Conservation (phyloP, 163 green algal genomes). For the Chlorella variabilis region DNA sequence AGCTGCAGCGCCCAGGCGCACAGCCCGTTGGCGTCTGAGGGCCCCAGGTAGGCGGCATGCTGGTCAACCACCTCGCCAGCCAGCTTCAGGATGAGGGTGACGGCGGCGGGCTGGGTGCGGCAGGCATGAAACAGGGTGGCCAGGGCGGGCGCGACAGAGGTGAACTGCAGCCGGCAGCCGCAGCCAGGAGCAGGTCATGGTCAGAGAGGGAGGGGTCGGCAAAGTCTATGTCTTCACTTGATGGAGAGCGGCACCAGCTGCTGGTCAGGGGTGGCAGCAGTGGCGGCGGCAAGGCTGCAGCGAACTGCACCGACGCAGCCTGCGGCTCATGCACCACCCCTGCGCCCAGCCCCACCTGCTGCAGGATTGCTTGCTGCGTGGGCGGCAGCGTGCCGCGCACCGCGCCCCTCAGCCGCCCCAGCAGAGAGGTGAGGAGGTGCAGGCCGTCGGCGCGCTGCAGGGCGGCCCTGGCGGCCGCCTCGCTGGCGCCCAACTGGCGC, state of each 20-base stretch:
- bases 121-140: conserved; percentile 62
- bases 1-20: conserved; percentile 78
- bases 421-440: conserved; percentile 56
- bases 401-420: conserved; percentile 74
- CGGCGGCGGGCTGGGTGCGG: conserved; percentile 50
- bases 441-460: conserved; percentile 57
- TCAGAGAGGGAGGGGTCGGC: not conserved
- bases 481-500: conserved; percentile 32
- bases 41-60: conserved; percentile 21
- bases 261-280: not conserved
- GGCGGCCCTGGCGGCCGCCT: conserved; percentile 33
- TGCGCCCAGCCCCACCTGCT: conserved; percentile 21
- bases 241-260: too few relatives aligned
- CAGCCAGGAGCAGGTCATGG: not conserved
- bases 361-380: conserved; percentile 53
- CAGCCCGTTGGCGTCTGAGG: conserved; percentile 57
- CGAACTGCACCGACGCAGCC: too few relatives aligned
- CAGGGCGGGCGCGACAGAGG: conserved; percentile 57
- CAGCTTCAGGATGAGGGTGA: conserved; percentile 78
- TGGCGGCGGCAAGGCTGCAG: too few relatives aligned
- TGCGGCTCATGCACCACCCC: too few relatives aligned
- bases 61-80: conserved; percentile 69
- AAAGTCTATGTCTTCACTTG: too few relatives aligned
- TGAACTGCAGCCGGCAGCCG: conserved; percentile 8
- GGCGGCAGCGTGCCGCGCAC: conserved; percentile 52